These are phyloP conservation scores for Protomyces lactucae-debilis DNA, from an alignment of 1,139 yeast genomes.

Conservation along the genomic window DNA sequence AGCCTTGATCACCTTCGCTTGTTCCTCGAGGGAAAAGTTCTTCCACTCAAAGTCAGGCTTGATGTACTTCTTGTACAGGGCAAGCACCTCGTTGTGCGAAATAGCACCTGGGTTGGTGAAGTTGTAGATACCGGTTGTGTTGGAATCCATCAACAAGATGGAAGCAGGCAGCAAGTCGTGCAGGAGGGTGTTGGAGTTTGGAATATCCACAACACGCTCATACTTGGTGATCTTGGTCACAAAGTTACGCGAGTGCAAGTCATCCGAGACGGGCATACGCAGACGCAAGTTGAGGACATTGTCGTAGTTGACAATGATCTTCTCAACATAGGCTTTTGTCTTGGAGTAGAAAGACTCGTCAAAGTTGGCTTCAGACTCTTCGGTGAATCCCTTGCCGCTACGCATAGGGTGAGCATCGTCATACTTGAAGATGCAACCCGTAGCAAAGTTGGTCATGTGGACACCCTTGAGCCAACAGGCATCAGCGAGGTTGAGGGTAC, in stretches of 20 bases:
- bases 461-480: conserved; percentile 36
- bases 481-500: conserved; percentile 49
- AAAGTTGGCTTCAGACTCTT: conserved; percentile 21
- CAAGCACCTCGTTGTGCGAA: conserved; percentile 24
- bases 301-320: conserved; percentile 23
- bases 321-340: conserved; percentile 25
- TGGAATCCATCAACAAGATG: conserved; percentile 10
- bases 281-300: conserved; percentile 21
- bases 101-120: conserved; percentile 27
- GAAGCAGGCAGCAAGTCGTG: conserved; percentile 23
- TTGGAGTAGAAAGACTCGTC: conserved; percentile 24
- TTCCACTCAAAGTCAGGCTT: conserved; percentile 25
- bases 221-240: conserved; percentile 27
- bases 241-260: conserved; percentile 24
- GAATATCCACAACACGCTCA: conserved; percentile 23
- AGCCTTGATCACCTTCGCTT: conserved; percentile 27
- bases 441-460: conserved; percentile 26
- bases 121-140: conserved; percentile 25
- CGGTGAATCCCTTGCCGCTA: conserved; percentile 25
- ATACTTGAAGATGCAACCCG: conserved; percentile 26
- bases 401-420: conserved; percentile 26
- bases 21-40: conserved; percentile 26
- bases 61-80: conserved; percentile 26
- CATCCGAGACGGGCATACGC: conserved; percentile 27
- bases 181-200: conserved; percentile 25